A percentile compares a stretch with the other conserved stretches of the same genome.
phyloP scores from a whole-genome alignment of 2,329 filamentous ascomycete genomes.

The Exserohilum turcica region DNA sequence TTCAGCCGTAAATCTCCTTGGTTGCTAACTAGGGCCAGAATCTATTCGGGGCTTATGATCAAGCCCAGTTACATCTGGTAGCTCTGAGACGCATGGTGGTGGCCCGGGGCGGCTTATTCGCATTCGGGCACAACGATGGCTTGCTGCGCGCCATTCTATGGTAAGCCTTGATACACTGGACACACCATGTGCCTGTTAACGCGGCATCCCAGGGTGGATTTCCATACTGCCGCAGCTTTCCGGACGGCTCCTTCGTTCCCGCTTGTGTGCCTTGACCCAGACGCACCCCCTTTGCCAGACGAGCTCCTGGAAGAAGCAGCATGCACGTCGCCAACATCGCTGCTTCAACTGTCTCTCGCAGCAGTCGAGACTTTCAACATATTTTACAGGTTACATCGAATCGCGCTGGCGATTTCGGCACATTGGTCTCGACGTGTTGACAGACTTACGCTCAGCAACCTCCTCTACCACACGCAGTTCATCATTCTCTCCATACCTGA shows the following conservation, averaged over 20 bases:
- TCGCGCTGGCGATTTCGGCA: constrained; percentile 26
- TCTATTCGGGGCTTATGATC: constrained; percentile 31
- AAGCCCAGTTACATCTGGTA: constrained; percentile 22
- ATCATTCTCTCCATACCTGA: constrained; percentile 27
- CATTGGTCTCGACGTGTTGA: constrained; percentile 20
- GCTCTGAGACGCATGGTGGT: constrained; percentile 30
- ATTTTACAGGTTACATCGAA: constrained; percentile 33
- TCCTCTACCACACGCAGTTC: constrained; percentile 32
- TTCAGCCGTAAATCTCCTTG: neutral
- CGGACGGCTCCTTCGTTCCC: constrained; percentile 28
- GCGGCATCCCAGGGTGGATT: constrained; percentile 33
- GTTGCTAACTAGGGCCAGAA: constrained; percentile 20
- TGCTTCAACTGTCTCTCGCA: constrained; percentile 26
- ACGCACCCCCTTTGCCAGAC: constrained; percentile 25
- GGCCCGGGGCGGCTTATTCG: constrained; percentile 27
- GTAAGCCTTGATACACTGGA: constrained; percentile 9
- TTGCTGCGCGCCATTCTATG: constrained; percentile 31
- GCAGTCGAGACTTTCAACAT: constrained; percentile 34
- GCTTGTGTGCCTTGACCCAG: constrained; percentile 20
- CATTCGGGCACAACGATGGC: constrained; percentile 33
- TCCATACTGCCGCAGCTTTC: constrained; percentile 29
- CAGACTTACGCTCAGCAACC: constrained; percentile 23
- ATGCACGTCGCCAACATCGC: constrained; percentile 27
- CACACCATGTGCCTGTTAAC: neutral
- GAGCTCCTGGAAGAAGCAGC: constrained; percentile 28